These are phyloP conservation scores for Phaffomyces opuntiae DNA, from an alignment of 805 yeast genomes.

Conservation along the genomic window DNA sequence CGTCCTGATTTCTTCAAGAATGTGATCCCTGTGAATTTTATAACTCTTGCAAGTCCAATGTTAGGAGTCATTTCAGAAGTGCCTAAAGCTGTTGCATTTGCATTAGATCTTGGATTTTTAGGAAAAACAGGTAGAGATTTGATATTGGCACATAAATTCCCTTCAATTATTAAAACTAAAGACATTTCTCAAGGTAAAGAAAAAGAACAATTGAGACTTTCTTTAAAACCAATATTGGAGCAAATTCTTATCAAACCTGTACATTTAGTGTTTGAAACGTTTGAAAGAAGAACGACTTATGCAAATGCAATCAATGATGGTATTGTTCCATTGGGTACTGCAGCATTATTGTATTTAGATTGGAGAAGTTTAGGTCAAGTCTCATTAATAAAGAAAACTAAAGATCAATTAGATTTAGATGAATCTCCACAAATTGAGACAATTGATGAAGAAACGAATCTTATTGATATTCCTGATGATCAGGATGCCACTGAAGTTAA, in stretches of 20 bases:
- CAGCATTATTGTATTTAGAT: constrained; percentile 79
- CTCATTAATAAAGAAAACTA: constrained; percentile 4
- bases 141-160: constrained; percentile 47
- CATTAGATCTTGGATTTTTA: constrained; percentile 80
- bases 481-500: neutral
- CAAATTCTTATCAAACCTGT: constrained; percentile 74
- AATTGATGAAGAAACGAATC: neutral
- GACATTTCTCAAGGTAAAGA: neutral
- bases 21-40: constrained; percentile 68
- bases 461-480: neutral
- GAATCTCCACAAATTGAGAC: neutral
- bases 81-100: constrained; percentile 78
- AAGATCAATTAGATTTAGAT: neutral
- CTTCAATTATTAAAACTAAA: constrained; percentile 16
- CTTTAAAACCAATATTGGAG: constrained; percentile 58
- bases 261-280: constrained; percentile 51
- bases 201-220: constrained; percentile 11
- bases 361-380: constrained; percentile 67
- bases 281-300: constrained; percentile 70
- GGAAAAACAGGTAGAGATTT: constrained; percentile 92
- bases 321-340: constrained; percentile 88
- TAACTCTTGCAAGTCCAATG: constrained; percentile 82
- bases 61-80: constrained; percentile 85
- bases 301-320: constrained; percentile 93
- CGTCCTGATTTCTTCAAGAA: constrained; percentile 64